These are phyloP conservation scores for Canavalia gladiata DNA, from an alignment of 306 rosid species.

Conservation along the genomic window DNA sequence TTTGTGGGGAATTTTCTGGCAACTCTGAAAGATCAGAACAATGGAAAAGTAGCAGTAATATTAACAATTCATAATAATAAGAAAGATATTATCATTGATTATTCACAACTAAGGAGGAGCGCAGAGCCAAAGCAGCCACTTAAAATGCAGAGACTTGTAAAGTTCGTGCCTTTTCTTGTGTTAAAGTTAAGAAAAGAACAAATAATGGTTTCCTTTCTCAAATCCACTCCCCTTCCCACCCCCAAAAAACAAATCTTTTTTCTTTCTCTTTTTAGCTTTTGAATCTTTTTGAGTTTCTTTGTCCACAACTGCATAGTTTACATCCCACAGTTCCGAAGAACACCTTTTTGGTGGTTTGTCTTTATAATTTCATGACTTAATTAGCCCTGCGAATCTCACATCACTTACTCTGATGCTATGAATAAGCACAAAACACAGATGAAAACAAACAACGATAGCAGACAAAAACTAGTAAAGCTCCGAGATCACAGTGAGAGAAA, in stretches of 20 bases:
- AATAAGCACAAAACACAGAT: conserved; percentile 31
- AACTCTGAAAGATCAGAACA: conserved; percentile 51
- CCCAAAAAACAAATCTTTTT: conserved; percentile 53
- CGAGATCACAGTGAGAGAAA: conserved; percentile 49
- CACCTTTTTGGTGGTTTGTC: conserved; percentile 39
- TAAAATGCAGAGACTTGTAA: conserved; percentile 43
- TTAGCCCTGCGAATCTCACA: conserved; percentile 46
- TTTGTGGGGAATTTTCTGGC: conserved; percentile 58
- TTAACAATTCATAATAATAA: background rate
- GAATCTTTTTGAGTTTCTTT: conserved; percentile 56
- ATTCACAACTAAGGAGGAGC: conserved; percentile 3
- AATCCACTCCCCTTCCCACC: conserved; percentile 42
- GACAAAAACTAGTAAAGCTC: conserved; percentile 80
- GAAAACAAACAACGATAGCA: conserved; percentile 62
- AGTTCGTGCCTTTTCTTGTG: conserved; percentile 52
- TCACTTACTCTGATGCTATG: conserved; percentile 47
- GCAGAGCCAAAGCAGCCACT: conserved; percentile 48
- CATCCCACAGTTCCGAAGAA: conserved; percentile 50
- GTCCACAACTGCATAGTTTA: conserved; percentile 53
- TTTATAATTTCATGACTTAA: conserved; percentile 47
- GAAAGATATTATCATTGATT: background rate
- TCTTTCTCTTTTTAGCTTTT: conserved; percentile 61
- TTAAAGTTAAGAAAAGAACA: conserved; percentile 59
- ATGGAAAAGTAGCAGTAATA: background rate
- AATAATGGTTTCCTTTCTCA: conserved; percentile 56